Percentiles rank a stretch among this genome's conserved stretches.
These are phyloP conservation scores for Hyaloperonospora arabidopsidis DNA, from an alignment of 352 stramenopile species.

Conservation along the genomic window DNA sequence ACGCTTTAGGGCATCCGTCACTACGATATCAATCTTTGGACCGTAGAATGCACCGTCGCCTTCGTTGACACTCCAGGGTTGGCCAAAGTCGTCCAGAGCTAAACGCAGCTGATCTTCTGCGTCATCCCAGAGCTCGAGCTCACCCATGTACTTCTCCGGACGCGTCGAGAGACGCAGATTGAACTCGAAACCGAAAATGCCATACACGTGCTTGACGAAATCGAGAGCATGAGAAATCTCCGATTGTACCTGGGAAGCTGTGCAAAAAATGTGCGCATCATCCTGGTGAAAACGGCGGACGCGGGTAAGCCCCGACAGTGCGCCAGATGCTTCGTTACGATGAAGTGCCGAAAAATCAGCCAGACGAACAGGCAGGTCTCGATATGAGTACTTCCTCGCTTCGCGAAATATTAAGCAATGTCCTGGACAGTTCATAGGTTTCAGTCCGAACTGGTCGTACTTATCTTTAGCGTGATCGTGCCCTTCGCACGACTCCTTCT, in stretches of 20 bases:
- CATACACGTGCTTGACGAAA: constrained; percentile 93
- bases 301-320: constrained; percentile 93
- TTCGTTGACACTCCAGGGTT: constrained; percentile 86
- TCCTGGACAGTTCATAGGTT: constrained; percentile 98
- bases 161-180: constrained; percentile 90
- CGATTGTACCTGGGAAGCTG: constrained; percentile 89
- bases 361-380: constrained; percentile 90
- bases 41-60: constrained; percentile 96
- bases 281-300: constrained; percentile 98
- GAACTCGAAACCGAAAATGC: constrained; percentile 93
- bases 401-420: constrained; percentile 97
- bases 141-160: constrained; percentile 92
- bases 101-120: constrained; percentile 71
- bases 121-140: constrained; percentile 89
- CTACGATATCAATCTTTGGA: constrained; percentile 97
- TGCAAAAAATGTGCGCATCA: constrained; percentile 98
- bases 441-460: constrained; percentile 93
- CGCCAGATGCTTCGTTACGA: constrained; percentile 92
- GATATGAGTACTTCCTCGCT: constrained; percentile 90
- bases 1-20: constrained; percentile 93
- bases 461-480: constrained; percentile 23
- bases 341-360: constrained; percentile 94
- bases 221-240: constrained; percentile 92
- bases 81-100: constrained; percentile 58
- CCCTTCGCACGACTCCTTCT: constrained; percentile 21